phyloP scores from a whole-genome alignment of 2,329 filamentous ascomycete genomes.

The Alternaria brassicicola region DNA sequence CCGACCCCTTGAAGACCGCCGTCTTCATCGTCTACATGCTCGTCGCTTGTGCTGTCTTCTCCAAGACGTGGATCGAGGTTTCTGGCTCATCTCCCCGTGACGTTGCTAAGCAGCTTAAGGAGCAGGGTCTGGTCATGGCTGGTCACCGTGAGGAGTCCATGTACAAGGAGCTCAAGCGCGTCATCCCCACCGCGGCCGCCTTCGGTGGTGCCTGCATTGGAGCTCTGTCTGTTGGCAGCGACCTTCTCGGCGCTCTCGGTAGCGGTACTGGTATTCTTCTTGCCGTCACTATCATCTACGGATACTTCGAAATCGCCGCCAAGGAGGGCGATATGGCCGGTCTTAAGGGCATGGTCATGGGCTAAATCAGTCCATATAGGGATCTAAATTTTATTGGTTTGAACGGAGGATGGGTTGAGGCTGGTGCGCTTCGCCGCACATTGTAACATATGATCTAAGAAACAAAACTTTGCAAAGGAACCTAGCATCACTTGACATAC shows the following conservation, averaged over 20 bases:
- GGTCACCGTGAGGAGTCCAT: conserved; percentile 99
- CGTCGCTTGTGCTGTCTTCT: conserved; percentile 95
- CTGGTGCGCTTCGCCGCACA: conserved; percentile 14
- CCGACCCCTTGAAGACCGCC: conserved; percentile 95
- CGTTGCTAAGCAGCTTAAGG: conserved; percentile 99
- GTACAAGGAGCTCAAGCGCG: conserved; percentile 99
- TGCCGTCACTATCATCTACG: conserved; percentile 99
- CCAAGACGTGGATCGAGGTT: conserved; percentile 99
- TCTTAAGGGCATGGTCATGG: conserved; percentile 69
- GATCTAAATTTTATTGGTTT: conserved; percentile 6
- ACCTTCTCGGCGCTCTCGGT: conserved; percentile 93
- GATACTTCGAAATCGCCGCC: conserved; percentile 98
- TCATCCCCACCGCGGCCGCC: conserved; percentile 96
- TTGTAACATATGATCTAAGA: conserved; percentile 19
- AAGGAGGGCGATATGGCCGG: conserved; percentile 96
- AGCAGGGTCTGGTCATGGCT: conserved; percentile 99
- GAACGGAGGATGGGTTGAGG: conserved; percentile 1
- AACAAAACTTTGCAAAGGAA: conserved; percentile 17
- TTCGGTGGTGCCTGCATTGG: conserved; percentile 99
- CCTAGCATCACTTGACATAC: conserved; percentile 11
- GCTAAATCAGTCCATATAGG: conserved; percentile 39
- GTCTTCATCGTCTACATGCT: conserved; percentile 99
- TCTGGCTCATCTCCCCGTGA: conserved; percentile 97
- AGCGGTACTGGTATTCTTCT: conserved; percentile 97
- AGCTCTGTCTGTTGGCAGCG: conserved; percentile 91